Evolutionary conservation across 2,329 filamentous ascomycete species (phyloP).

Genomic region (Lasiodiplodia hormozganensis): DNA sequence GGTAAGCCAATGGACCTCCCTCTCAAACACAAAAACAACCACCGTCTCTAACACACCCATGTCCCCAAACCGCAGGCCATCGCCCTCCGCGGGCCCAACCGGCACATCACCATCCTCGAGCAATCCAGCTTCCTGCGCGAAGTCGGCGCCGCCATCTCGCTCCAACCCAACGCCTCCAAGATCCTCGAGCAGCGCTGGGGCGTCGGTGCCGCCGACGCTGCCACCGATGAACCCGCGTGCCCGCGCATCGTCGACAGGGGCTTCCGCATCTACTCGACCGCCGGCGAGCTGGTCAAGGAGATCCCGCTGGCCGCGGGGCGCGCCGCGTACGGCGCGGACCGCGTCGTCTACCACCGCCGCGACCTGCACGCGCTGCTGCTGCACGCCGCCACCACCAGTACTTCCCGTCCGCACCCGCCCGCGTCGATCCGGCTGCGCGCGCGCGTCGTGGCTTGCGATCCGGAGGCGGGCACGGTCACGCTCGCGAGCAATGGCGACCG

Average conservation of each 20-base stretch:
- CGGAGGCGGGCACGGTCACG: conserved; percentile 24
- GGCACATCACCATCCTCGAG: conserved; percentile 45
- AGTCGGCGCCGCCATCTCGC: conserved; percentile 51
- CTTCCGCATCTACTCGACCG: conserved; percentile 46
- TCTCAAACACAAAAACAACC: not conserved
- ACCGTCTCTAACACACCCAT: not conserved
- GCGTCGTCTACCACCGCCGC: conserved; percentile 52
- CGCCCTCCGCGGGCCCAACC: conserved; percentile 43
- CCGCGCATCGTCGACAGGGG: conserved; percentile 46
- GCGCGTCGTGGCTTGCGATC: conserved; percentile 37
- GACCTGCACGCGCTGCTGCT: conserved; percentile 46
- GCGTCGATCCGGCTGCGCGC: not conserved
- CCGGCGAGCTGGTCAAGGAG: conserved; percentile 42
- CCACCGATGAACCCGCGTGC: conserved; percentile 37
- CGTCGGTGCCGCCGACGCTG: conserved; percentile 30
- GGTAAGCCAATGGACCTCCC: not conserved
- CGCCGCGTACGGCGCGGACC: conserved; percentile 46
- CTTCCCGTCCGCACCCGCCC: not conserved
- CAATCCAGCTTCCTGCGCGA: conserved; percentile 44
- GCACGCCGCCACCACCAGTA: conserved; percentile 8
- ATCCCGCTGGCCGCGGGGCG: conserved; percentile 39
- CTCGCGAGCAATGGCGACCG: conserved; percentile 31
- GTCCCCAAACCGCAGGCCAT: conserved; percentile 37
- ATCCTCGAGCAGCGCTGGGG: conserved; percentile 43
- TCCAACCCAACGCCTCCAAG: conserved; percentile 52